phyloP scores from a whole-genome alignment of 495 filamentous ascomycete genomes.

The Endocarpon pusillum region DNA sequence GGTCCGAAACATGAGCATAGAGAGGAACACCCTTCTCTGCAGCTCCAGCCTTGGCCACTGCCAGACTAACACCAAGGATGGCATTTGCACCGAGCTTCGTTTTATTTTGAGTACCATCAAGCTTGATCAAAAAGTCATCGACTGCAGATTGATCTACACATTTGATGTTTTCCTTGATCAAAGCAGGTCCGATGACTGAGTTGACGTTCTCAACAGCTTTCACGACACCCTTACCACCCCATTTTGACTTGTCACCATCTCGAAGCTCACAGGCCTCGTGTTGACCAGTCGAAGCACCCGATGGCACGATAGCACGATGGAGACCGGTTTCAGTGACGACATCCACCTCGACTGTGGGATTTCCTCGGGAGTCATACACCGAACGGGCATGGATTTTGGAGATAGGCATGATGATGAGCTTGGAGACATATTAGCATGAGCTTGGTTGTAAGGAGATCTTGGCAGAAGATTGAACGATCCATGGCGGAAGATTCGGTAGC shows the following conservation, averaged over 20 bases:
- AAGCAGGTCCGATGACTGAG: constrained; percentile 69
- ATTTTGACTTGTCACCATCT: constrained; percentile 94
- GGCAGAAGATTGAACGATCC: too few species aligned
- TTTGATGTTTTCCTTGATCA: constrained; percentile 86
- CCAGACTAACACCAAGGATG: constrained; percentile 91
- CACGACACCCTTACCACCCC: constrained; percentile 90
- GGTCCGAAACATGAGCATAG: constrained; percentile 95
- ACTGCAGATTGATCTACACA: constrained; percentile 93
- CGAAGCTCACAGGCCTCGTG: constrained; percentile 98
- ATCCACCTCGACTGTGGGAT: constrained; percentile 91
- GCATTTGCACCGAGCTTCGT: constrained; percentile 95
- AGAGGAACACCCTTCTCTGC: constrained; percentile 97
- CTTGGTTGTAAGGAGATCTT: too few species aligned
- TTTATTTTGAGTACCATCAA: constrained; percentile 96
- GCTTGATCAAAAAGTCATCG: constrained; percentile 86
- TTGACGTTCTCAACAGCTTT: constrained; percentile 97
- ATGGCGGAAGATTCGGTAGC: too few species aligned
- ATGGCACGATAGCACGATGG: constrained; percentile 96
- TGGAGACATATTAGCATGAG: too few species aligned
- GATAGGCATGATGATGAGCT: constrained; percentile 64
- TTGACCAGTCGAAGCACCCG: constrained; percentile 92
- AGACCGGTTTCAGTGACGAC: constrained; percentile 91
- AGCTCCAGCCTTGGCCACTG: constrained; percentile 93
- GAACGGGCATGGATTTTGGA: constrained; percentile 95
- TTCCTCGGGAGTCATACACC: constrained; percentile 99